These are phyloP conservation scores for Alternaria sp. DNA, from an alignment of 2,329 filamentous ascomycete species.

Conservation along the genomic window DNA sequence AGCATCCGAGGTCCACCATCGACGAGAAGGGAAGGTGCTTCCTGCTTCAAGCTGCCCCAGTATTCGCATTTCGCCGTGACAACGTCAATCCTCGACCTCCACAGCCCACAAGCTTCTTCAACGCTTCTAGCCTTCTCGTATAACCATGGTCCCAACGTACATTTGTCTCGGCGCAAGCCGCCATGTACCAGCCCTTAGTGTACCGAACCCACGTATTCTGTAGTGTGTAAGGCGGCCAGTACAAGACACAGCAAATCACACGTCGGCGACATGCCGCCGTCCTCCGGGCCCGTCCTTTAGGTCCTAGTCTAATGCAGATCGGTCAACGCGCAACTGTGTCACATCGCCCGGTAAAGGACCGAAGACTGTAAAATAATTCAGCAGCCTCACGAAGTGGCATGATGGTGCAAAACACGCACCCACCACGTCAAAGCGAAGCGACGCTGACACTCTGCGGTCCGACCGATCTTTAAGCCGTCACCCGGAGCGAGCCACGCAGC, in stretches of 20 bases:
- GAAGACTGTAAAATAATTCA: constrained; percentile 5
- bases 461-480: constrained; percentile 8
- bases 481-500: constrained; percentile 5
- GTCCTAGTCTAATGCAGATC: constrained; percentile 6
- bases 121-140: constrained; percentile 15
- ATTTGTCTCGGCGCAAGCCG: constrained; percentile 18
- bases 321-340: constrained; percentile 13
- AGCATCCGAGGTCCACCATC: background rate
- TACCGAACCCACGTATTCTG: constrained; percentile 2
- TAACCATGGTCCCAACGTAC: constrained; percentile 2
- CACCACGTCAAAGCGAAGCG: background rate
- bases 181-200: constrained; percentile 14
- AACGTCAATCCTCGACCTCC: constrained; percentile 2
- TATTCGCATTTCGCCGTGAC: constrained; percentile 8
- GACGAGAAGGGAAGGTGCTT: constrained; percentile 11
- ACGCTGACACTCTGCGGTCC: constrained; percentile 4
- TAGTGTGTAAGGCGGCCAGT: background rate
- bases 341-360: constrained; percentile 15
- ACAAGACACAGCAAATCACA: constrained; percentile 10
- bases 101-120: constrained; percentile 14
- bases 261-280: constrained; percentile 14
- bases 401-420: background rate
- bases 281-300: constrained; percentile 6
- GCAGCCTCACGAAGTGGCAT: constrained; percentile 6
- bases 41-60: constrained; percentile 1